Base-by-base conservation (phyloP, 805 yeast genomes). In the Monosporozyma servazzii region DNA sequence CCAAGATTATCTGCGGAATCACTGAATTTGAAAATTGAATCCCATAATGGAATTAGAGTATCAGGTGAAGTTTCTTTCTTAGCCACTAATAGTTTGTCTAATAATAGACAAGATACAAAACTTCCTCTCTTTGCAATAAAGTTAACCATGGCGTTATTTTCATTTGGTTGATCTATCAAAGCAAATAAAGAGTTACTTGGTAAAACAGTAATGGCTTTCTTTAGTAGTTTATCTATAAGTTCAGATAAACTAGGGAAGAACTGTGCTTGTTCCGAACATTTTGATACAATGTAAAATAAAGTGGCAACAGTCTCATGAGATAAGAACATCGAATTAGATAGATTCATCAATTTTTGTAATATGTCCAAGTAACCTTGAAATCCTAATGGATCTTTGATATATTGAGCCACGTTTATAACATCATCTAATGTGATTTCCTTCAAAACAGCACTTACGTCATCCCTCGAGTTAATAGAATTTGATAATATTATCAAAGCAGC, bases 321-420 rank as follows among this genome's bases (percentile, higher is more conserved):
- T n/a, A 64, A 29, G 11, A 56, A 56, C 58, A 62, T 59, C 2
- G 57, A 55, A 45, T 51, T 60, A 2, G 58, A 49, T 8, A 63
- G 39, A 39, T 58, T 64, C 10, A 68, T 17, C 13, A 62, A 47
- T 53, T 68, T 68, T 42, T 54, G 63, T 5, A 60, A 31, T 15
- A 65, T 49, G 51, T 64, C 67, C 7, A 68, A 48, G 39, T 58
- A 59, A 1, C 71, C 69, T 53, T 66, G 70, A 40, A 53, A 64
- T 48, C 65, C 64, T 52, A 65, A 53, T 5, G 70, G 70, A 47
- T 68, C 71, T 23, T 51, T 57, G 11, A 67, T 51, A 7, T 40
- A 48, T 6, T 45, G 31, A 5, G 56, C 51, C 6, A 47, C 47
- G 0, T 48, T n/a, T 3, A 63, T 54, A 2, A 67, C 17, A 9